These are phyloP conservation scores for Neurospora sp. DNA, from an alignment of 495 filamentous ascomycete species.

Conservation along the genomic window DNA sequence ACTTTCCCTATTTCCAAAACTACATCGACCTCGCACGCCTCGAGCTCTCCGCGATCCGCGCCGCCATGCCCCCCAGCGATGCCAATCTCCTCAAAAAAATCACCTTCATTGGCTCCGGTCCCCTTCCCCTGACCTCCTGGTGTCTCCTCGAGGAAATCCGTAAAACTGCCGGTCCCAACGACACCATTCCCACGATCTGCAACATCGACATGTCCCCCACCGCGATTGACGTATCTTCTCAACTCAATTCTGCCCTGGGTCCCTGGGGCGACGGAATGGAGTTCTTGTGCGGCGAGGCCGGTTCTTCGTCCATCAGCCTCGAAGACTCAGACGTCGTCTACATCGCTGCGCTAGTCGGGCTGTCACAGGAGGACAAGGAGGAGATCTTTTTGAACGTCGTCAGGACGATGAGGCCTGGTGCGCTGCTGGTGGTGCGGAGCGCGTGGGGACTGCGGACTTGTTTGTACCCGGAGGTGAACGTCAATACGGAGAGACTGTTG, in stretches of 20 bases:
- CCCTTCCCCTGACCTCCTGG: slow-evolving; percentile 19
- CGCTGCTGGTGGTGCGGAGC: slow-evolving; percentile 19
- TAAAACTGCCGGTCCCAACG: background rate
- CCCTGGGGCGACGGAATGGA: slow-evolving; percentile 15
- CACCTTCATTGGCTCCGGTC: slow-evolving; percentile 24
- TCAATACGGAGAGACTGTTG: slow-evolving; percentile 10
- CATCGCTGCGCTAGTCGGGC: slow-evolving; percentile 21
- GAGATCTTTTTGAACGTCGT: slow-evolving; percentile 13
- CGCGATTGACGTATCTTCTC: slow-evolving; percentile 13
- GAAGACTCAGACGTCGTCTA: slow-evolving; percentile 22
- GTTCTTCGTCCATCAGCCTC: slow-evolving; percentile 1
- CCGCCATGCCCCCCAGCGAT: background rate
- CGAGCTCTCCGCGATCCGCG: slow-evolving; percentile 18
- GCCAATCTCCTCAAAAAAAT: slow-evolving; percentile 7
- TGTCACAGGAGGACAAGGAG: slow-evolving; percentile 19
- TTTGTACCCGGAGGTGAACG: slow-evolving; percentile 22
- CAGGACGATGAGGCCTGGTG: slow-evolving; percentile 13
- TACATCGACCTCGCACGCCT: slow-evolving; percentile 21
- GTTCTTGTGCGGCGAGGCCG: slow-evolving; percentile 18
- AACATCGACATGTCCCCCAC: slow-evolving; percentile 16
- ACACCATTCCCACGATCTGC: slow-evolving; percentile 2
- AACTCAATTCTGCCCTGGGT: slow-evolving; percentile 10
- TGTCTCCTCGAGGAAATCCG: slow-evolving; percentile 13
- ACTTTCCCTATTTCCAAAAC: slow-evolving; percentile 23
- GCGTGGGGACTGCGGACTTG: slow-evolving; percentile 16